Evolutionary conservation across 306 rosid genomes (phyloP).

Genomic region (Abrus pulchellus): DNA sequence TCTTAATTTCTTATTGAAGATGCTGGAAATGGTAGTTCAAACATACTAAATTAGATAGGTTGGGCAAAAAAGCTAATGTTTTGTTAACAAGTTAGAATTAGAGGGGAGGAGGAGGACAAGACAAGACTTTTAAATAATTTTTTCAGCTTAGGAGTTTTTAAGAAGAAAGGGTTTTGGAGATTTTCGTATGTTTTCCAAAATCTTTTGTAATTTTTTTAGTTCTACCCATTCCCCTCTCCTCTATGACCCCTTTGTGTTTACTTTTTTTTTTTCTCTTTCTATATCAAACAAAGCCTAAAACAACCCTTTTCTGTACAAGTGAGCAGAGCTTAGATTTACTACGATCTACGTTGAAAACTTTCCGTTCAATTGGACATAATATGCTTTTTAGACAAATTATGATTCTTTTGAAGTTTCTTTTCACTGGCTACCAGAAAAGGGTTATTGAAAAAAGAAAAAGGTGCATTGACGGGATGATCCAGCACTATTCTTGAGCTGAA

Average conservation of each 20-base stretch:
- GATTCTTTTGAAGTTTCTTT: slow-evolving; percentile 8
- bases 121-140: no score
- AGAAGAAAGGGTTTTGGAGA: no score
- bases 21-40: background rate
- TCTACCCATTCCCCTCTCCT: no score
- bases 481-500: slow-evolving; percentile 4
- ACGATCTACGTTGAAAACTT: slow-evolving; percentile 20
- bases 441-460: background rate
- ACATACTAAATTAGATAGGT: background rate
- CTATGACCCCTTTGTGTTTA: no score
- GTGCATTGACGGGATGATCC: slow-evolving; percentile 26
- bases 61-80: background rate
- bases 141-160: no score
- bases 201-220: no score
- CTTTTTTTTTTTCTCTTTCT: no score
- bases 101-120: no score
- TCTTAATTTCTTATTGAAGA: background rate
- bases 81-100: no score
- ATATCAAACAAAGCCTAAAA: no score
- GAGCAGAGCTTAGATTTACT: background rate
- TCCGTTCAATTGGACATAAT: background rate
- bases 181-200: no score
- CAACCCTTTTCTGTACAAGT: background rate
- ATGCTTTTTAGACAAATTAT: slow-evolving; percentile 20
- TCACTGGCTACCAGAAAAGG: slow-evolving; percentile 27